Evolutionary conservation across 495 filamentous ascomycete species (phyloP), one percentile per base, ranked within the genome.

Genomic region (Talaromyces proteolyticus): DNA sequence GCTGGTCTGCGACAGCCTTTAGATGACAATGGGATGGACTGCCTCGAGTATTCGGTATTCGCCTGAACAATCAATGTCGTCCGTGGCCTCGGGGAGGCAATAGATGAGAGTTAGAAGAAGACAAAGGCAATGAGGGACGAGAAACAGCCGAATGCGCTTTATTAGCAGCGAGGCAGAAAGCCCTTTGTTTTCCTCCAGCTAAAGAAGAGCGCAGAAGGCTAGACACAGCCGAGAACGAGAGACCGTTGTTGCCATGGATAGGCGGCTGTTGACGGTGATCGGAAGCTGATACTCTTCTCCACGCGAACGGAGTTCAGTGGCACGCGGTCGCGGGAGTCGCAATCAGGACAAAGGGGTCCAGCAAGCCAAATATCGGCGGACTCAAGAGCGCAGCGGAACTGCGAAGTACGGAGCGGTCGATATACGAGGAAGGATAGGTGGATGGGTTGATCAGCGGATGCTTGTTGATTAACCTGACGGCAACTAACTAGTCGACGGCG

Each of bases 201-300:
- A 41, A 16, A 24, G 24, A 40, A 39, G 25, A 11, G 37, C 25
- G 36, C 21, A 23, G 40, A 49, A 41, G 47, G 47, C 47, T 36
- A 41, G 47, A 36, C 47, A 36, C 26, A 49, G 47, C 36, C 47
- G 10, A 25, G 20, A 40, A 39, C 20, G 47, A 19, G 22, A 40
- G 20, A 41, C 14, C 18, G 36, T 36, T 24, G 47, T 36, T 20
- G 20, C 47, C 47, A 49, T 49, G 47, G 47, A 49, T 34, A 49
- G 47, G 25, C 36, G 17, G 24, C 20, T 41, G 47, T 36, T 34
- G 24, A 39, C 29, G 38, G 38, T 34, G 29, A 34, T 14, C 29
- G 14, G 29, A 14, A 34, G 29, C 29, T 34, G 29, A 34, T n/a
- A n/a, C n/a, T n/a, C n/a, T n/a, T n/a, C n/a, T n/a, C n/a, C n/a